phyloP scores from a whole-genome alignment of 83 land plant genomes.

The Picea engelmannii region DNA sequence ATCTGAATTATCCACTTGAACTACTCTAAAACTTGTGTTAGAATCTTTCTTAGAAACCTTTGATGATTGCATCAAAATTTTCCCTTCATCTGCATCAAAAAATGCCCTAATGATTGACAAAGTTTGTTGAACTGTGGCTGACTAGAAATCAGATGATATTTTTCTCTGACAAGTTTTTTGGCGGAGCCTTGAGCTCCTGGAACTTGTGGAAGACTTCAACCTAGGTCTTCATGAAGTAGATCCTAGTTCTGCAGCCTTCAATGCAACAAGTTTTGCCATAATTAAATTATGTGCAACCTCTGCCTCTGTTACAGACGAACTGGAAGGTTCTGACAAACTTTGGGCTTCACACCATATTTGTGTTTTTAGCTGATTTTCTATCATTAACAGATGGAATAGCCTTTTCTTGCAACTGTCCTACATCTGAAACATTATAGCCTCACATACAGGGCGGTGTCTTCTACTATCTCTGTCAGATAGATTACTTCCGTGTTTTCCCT shows the following conservation, averaged over 20 bases:
- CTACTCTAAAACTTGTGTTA: no score
- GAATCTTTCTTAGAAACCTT: no score
- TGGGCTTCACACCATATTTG: conserved; percentile 25
- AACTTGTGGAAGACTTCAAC: no score
- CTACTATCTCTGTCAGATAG: background rate
- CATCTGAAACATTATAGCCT: background rate
- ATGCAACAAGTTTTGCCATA: conserved; percentile 73
- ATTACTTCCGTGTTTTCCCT: background rate
- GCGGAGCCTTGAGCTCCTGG: no score
- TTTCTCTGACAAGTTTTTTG: no score
- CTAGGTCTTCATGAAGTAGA: no score
- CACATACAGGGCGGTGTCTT: background rate
- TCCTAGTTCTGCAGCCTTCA: conserved; percentile 77
- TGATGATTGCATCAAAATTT: no score
- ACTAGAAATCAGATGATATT: no score
- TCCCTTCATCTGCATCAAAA: no score
- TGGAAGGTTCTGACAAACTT: conserved; percentile 16
- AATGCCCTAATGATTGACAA: no score
- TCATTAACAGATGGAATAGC: conserved; percentile 14
- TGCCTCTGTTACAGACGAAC: conserved; percentile 22
- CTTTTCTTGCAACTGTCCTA: conserved; percentile 1
- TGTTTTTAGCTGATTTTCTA: conserved; percentile 24
- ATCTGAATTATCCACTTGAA: no score
- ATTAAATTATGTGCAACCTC: conserved; percentile 38
- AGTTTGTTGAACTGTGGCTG: no score